These are phyloP conservation scores for Citrullus colocynthis DNA, from an alignment of 306 rosid genomes.

Conservation along the genomic window DNA sequence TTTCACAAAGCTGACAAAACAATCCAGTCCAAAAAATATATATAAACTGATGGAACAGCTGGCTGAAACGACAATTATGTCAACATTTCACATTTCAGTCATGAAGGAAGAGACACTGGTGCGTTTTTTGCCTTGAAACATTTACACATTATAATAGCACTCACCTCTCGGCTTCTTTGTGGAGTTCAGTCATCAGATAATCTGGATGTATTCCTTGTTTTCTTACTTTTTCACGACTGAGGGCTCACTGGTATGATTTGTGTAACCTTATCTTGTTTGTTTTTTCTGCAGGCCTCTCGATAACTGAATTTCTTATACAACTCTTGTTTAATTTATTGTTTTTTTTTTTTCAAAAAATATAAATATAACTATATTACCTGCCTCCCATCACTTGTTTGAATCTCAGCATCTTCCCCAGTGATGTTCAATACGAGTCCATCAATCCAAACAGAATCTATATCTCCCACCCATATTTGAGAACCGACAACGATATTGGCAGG, in stretches of 20 bases:
- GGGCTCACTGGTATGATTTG: not conserved
- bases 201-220: not conserved
- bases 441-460: constrained; percentile 62
- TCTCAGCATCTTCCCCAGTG: constrained; percentile 70
- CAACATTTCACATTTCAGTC: not conserved
- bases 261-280: not conserved
- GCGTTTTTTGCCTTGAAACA: not conserved
- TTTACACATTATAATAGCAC: not conserved
- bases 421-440: constrained; percentile 61
- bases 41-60: not conserved
- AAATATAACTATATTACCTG: constrained; percentile 28
- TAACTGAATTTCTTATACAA: not conserved
- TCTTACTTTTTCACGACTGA: not conserved
- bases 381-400: constrained; percentile 46
- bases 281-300: not conserved
- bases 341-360: not conserved
- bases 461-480: constrained; percentile 74
- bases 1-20: not conserved
- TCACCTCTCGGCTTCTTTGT: not conserved
- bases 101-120: not conserved
- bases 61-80: not conserved
- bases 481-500: constrained; percentile 59
- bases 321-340: not conserved
- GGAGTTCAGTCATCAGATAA: not conserved
- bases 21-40: not conserved